phyloP scores from a whole-genome alignment of 73 alveolate genomes.

The Symbiodinium pilosum region DNA sequence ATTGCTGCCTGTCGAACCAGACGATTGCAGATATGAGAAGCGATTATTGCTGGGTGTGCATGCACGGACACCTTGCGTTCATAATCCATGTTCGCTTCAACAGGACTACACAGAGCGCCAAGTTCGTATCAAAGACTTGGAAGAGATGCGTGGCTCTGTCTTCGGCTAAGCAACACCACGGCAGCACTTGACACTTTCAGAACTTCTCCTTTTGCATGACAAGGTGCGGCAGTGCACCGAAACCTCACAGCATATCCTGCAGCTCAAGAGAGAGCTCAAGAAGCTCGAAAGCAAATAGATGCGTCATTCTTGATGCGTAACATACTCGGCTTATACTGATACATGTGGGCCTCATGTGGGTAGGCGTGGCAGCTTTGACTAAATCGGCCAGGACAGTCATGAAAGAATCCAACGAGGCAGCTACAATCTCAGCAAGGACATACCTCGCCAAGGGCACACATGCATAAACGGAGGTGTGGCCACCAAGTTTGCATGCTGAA shows the following conservation, averaged over 20 bases:
- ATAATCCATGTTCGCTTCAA: too few relatives aligned
- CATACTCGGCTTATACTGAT: too few relatives aligned
- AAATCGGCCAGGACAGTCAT: conserved; percentile 9
- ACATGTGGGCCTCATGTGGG: too few relatives aligned
- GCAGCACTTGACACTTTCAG: too few relatives aligned
- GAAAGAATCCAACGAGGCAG: conserved; percentile 61
- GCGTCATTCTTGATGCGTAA: too few relatives aligned
- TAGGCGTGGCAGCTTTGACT: too few relatives aligned
- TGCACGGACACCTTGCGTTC: too few relatives aligned
- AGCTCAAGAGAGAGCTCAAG: conserved; percentile 56
- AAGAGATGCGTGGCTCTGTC: conserved; percentile 52
- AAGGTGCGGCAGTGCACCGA: conserved; percentile 65
- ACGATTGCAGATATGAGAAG: too few relatives aligned
- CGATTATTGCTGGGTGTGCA: too few relatives aligned
- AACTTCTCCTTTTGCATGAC: not conserved
- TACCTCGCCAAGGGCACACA: not conserved
- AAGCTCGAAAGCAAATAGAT: not conserved
- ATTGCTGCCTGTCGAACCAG: too few relatives aligned
- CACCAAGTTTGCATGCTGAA: not conserved
- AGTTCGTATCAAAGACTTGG: conserved; percentile 80
- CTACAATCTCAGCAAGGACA: not conserved
- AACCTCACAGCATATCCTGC: conserved; percentile 56
- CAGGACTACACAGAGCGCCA: conserved; percentile 69
- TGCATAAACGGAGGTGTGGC: not conserved
- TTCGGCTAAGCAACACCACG: too few relatives aligned